Evolutionary conservation across 148 eudicot species (phyloP), one percentile per base, ranked within the genome.

Genomic region (Rhododendron molle): DNA sequence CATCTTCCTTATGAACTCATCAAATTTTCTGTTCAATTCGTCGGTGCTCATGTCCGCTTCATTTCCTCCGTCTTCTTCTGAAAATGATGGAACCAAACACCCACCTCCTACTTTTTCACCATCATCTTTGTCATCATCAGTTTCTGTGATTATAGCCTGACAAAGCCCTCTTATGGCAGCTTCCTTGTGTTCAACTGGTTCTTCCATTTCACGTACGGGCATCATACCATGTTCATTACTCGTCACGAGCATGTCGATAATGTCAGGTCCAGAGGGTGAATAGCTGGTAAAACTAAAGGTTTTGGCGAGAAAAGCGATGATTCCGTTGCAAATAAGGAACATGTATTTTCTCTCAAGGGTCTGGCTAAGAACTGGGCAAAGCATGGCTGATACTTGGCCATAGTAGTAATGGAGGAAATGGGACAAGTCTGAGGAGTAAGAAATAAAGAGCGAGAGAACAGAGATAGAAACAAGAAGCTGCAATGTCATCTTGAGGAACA

Each of bases 1-100:
- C 85, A 86, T 91, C 83, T 89, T 91, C 87, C 91, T 87, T 36
- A 89, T 91, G 34, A 91, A 91, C 60, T 91, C 92, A 6, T 91
- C 92, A 82, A 89, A 85, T 86, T 85, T 91, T 79, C 82, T 86
- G 69, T 91, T 91, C 85, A 89, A n/a, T 71, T 91, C 91, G 10
- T 91, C 92, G 52, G 88, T 79, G 71, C 77, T 88, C 76, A 71
- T 50, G 20, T 83, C n/a, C 21, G 5, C 76, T 46, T 79, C 82
- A 14, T 79, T 28, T 49, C 43, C 85, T 46, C 46, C 56, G 6
- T 46, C 77, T 83, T 46, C 43, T 85, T 69, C 54, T 28, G 83
- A 10, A 26, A 18, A 81, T 34, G 0, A 38, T 52, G 78, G 77
- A 83, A 26, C 52, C 58, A 72, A 72, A 20, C 15, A 83, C 60